Evolutionary conservation across 225 moss, liverwort and hornwort genomes (phyloP).

Genomic region (Asterella californica): DNA sequence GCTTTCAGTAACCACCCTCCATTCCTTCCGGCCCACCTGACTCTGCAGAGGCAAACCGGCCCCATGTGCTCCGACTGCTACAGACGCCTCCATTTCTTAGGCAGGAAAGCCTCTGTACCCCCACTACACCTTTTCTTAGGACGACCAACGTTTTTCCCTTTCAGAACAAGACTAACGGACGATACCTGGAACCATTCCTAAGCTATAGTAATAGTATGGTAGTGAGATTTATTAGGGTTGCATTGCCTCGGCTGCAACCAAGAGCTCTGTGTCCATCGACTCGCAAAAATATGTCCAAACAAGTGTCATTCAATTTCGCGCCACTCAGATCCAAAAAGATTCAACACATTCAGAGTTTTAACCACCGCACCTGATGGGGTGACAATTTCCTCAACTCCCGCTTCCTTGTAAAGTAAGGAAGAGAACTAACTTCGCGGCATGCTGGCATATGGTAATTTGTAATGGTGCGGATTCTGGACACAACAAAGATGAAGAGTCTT

Average conservation of each 20-base stretch:
- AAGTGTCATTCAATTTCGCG: slow-evolving; percentile 25
- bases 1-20: slow-evolving; percentile 81
- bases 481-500: background rate
- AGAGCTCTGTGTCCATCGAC: slow-evolving; percentile 24
- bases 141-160: slow-evolving; percentile 21
- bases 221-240: slow-evolving; percentile 22
- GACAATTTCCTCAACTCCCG: slow-evolving; percentile 34
- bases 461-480: slow-evolving; percentile 10
- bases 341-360: slow-evolving; percentile 35
- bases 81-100: slow-evolving; percentile 68
- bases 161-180: slow-evolving; percentile 16
- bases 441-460: slow-evolving; percentile 18
- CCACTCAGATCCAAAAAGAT: slow-evolving; percentile 35
- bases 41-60: slow-evolving; percentile 66
- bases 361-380: slow-evolving; percentile 46
- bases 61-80: slow-evolving; percentile 62
- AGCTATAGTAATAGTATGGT: background rate
- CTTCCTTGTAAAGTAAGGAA: slow-evolving; percentile 31
- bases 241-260: slow-evolving; percentile 25
- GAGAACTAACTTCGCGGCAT: slow-evolving; percentile 21
- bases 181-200: slow-evolving; percentile 19
- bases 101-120: slow-evolving; percentile 11
- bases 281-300: slow-evolving; percentile 15
- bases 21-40: slow-evolving; percentile 78
- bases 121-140: slow-evolving; percentile 25